phyloP scores from a whole-genome alignment of 805 yeast species.

The Metschnikowia cubensis region DNA sequence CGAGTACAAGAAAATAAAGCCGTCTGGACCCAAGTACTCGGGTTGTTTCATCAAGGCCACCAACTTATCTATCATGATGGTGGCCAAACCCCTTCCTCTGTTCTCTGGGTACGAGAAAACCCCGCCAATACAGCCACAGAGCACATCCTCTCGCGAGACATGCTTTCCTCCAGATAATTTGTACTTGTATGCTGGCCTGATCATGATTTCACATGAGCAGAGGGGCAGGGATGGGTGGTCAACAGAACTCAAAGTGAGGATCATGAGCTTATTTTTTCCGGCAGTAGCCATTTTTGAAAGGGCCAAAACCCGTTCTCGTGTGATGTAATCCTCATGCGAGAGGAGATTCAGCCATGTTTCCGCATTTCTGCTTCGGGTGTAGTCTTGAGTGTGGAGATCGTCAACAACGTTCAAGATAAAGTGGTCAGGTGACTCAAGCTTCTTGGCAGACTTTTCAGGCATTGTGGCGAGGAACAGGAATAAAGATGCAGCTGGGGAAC shows the following conservation, averaged over 20 bases:
- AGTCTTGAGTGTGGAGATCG: conserved; percentile 25
- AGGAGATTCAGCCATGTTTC: conserved; percentile 37
- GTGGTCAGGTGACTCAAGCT: conserved; percentile 5
- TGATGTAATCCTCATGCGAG: conserved; percentile 29
- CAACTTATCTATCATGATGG: conserved; percentile 36
- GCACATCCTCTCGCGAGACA: conserved; percentile 18
- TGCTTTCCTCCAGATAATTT: conserved; percentile 11
- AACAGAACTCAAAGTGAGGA: conserved; percentile 23
- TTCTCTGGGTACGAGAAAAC: conserved; percentile 36
- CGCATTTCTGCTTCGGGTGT: conserved; percentile 33
- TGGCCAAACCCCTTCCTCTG: conserved; percentile 37
- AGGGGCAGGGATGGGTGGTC: conserved; percentile 21
- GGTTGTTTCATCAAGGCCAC: conserved; percentile 23
- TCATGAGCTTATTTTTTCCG: conserved; percentile 18
- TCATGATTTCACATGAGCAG: conserved; percentile 33
- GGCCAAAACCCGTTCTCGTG: conserved; percentile 31
- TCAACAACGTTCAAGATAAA: conserved; percentile 18
- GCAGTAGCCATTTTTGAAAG: conserved; percentile 20
- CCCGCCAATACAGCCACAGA: conserved; percentile 39
- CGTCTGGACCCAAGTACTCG: conserved; percentile 25
- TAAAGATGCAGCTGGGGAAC: background rate
- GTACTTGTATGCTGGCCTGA: conserved; percentile 29
- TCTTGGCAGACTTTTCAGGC: background rate
- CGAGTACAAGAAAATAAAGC: conserved; percentile 37
- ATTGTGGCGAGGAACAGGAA: background rate